phyloP scores from a whole-genome alignment of 768 basidiomycete species.

The Rhodosporidiobolus sp. region DNA sequence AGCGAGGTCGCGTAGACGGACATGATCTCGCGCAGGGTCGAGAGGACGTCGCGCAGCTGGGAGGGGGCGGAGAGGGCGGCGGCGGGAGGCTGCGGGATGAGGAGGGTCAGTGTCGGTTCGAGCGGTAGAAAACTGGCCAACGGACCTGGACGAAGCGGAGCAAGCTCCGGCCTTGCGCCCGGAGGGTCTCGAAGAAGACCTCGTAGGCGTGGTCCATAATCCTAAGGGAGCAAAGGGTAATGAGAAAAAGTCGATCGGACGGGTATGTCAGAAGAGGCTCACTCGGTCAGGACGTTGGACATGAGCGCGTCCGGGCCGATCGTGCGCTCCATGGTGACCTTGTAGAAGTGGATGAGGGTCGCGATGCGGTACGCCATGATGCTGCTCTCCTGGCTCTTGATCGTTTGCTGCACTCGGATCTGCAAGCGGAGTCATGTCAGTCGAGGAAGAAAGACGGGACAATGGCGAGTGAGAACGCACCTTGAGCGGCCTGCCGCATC shows the following conservation, averaged over 20 bases:
- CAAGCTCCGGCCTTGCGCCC: conserved; percentile 68
- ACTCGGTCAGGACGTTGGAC: conserved; percentile 76
- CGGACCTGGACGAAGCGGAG: conserved; percentile 55
- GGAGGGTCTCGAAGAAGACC: conserved; percentile 83
- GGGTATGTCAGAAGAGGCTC: conserved; percentile 39
- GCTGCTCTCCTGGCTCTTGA: conserved; percentile 87
- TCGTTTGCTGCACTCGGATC: conserved; percentile 88
- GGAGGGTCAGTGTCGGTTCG: neutral
- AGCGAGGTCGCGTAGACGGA: conserved; percentile 81
- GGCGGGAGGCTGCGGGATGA: conserved; percentile 47
- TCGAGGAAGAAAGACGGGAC: neutral
- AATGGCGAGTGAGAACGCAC: conserved; percentile 52
- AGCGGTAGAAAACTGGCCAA: no score
- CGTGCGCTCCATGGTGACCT: conserved; percentile 85
- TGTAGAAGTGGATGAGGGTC: conserved; percentile 91
- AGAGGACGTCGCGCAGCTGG: conserved; percentile 73
- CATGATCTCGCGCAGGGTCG: conserved; percentile 84
- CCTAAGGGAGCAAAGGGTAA: no score
- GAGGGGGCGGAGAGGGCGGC: conserved; percentile 76
- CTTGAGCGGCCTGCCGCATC: conserved; percentile 83
- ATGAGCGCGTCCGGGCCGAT: conserved; percentile 79
- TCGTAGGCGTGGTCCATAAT: conserved; percentile 76
- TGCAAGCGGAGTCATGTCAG: conserved; percentile 66
- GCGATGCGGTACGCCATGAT: conserved; percentile 89
- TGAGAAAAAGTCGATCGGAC: neutral